Percentiles rank a stretch among this genome's conserved stretches.
Evolutionary conservation across 176 grass and related monocot genomes (phyloP).

Genomic region (Ensete glaucum): DNA sequence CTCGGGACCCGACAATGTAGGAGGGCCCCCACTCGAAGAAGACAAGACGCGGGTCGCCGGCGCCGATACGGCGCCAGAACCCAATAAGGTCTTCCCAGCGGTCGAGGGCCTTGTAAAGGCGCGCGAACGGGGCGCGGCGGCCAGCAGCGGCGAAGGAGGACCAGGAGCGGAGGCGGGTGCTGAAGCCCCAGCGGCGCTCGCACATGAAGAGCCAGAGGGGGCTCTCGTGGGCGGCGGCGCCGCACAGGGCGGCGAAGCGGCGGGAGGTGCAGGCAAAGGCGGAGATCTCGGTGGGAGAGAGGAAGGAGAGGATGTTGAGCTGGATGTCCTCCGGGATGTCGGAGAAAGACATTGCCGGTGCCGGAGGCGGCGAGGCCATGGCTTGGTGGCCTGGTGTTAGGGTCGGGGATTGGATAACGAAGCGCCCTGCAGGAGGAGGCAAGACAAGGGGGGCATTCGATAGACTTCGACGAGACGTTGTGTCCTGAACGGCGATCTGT

Average conservation of each 20-base stretch:
- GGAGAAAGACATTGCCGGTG: slow-evolving; percentile 24
- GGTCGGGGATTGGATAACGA: background rate
- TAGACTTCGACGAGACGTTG: no score
- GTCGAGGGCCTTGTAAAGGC: slow-evolving; percentile 29
- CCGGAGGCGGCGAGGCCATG: slow-evolving; percentile 19
- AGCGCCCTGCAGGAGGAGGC: no score
- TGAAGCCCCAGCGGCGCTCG: slow-evolving; percentile 33
- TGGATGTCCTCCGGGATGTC: slow-evolving; percentile 41
- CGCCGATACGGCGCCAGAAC: slow-evolving; percentile 39
- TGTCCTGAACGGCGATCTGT: no score
- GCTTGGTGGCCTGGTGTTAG: background rate
- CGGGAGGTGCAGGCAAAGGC: slow-evolving; percentile 36
- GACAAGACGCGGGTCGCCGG: slow-evolving; percentile 25
- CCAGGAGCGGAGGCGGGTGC: slow-evolving; percentile 10
- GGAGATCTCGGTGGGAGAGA: slow-evolving; percentile 24
- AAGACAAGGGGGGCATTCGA: no score
- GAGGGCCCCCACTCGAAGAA: slow-evolving; percentile 56
- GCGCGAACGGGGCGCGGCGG: slow-evolving; percentile 4
- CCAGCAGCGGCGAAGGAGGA: background rate
- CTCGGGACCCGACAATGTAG: slow-evolving; percentile 35
- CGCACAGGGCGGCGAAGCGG: slow-evolving; percentile 29
- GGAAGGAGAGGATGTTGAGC: slow-evolving; percentile 37
- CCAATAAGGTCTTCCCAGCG: slow-evolving; percentile 37
- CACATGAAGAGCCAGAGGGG: slow-evolving; percentile 38
- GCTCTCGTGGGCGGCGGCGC: slow-evolving; percentile 7